Base-by-base conservation (phyloP, 106 monocot species). In the Ottelia alismoides region DNA sequence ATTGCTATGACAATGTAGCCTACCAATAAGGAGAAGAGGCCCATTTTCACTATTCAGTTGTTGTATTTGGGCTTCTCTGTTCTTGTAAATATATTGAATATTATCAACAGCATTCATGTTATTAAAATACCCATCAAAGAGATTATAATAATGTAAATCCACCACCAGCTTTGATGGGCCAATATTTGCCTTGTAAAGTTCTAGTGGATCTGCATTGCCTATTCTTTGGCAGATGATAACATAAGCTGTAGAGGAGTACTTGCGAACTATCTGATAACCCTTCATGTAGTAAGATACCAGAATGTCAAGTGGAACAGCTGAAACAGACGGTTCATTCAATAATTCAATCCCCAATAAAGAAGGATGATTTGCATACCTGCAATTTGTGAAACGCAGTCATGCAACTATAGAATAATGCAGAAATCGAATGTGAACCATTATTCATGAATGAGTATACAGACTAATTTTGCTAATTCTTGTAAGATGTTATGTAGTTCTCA, bases 161-260 rank as follows among this genome's bases (percentile, higher is more conserved):
- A 91, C 56, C 22, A 91, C 81, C 57, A 84, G 47, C 55, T 85
- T 84, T 56, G 62, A 68, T 32, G 50, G 58, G 5, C 84, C 89
- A 55, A 90, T 69, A 28, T 80, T 72, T 66, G 84, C 84, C 53
- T 77, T 68, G 64, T 69, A 84, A 27, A 90, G 74, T 52, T 91
- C 90, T 27, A 91, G 63, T 45, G 84, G 84, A 44, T 91, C 80
- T 61, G 81, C 84, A 70, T 81, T 81, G 49, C 90, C 90, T 57
- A 91, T 91, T 65, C 90, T 81, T 50, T 91, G 84, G 60, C 84
- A 91, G 20, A 81, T 28, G 65, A 91, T 73, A 44, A 91, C 84
- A 78, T 78, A 91, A 49, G 66, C 78, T 30, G 67, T 65, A 10
- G 72, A 73, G 2, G 90, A 85, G 58, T 91, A 78, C 28, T 55